Evolutionary conservation across 441 rosid genomes (phyloP), one percentile per base, ranked within the genome.

Genomic region (Pelargonium australe): DNA sequence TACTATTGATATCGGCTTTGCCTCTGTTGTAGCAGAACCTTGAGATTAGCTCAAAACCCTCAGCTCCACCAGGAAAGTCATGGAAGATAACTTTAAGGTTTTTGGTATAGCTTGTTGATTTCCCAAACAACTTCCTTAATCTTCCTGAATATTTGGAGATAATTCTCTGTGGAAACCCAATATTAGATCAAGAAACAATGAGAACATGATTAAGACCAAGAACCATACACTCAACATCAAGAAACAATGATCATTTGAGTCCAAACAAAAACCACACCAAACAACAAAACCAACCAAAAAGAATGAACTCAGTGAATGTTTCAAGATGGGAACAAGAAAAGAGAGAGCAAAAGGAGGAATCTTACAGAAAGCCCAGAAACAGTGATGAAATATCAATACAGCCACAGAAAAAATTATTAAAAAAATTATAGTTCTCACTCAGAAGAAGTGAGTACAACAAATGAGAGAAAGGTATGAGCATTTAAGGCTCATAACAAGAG

Each of bases 1-100:
- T 67, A 9, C 84, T 76, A 37, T 77, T 79, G 44, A 84, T 79
- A 60, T 72, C 68, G 8, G 65, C 65, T 43, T 25, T 44, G n/a
- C 86, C 89, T 65, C 74, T 74, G 73, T 68, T 80, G 76, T 82
- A 81, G 76, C 86, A 86, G 67, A 82, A 84, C 71, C 80, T 80
- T 49, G 83, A 68, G 25, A 86, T 44, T 10, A 83, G 89, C 78
- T 86, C 90, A 61, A 88, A 85, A 58, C 87, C 83, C 60, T 79
- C 75, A 11, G 83, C 78, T 1, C 86, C 93, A 57, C 90, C 89
- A 0, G 86, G 90, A 57, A 86, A 86, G 67, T 77, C 82, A 8
- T 77, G 78, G 70, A 84, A 79, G 63, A 86, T 77, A 11, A 83
- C 81, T 76, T 80, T 84, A 70, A 80, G 68, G 20, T 70, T 77